Evolutionary conservation across 305 asterid species (phyloP).

Genomic region (Plantago coronopus): DNA sequence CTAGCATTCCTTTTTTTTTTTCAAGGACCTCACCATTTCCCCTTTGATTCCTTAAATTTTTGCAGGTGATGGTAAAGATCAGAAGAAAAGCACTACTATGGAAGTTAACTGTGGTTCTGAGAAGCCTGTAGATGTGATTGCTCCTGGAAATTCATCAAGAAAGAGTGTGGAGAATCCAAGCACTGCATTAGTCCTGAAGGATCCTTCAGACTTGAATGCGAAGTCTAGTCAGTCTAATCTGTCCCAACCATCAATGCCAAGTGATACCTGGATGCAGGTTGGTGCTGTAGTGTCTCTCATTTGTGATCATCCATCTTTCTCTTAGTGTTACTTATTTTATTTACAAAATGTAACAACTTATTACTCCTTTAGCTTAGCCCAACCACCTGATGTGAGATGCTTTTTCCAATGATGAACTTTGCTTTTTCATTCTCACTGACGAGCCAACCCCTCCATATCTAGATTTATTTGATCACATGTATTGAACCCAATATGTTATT

Average conservation of each 20-base stretch:
- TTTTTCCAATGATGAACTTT: no score
- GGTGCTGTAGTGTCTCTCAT: constrained; percentile 1
- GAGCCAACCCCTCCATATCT: no score
- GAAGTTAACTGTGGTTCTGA: constrained; percentile 44
- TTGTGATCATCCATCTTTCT: background rate
- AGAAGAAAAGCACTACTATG: constrained; percentile 32
- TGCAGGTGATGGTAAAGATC: constrained; percentile 46
- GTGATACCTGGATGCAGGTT: constrained; percentile 71
- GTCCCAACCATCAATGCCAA: constrained; percentile 38
- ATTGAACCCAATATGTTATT: no score
- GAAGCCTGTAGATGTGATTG: constrained; percentile 35
- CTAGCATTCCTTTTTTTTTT: no score
- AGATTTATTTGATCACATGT: no score
- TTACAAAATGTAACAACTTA: no score
- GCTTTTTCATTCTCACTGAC: no score
- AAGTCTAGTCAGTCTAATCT: constrained; percentile 38
- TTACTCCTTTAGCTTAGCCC: no score
- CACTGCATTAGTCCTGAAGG: constrained; percentile 49
- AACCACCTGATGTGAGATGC: no score
- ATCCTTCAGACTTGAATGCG: constrained; percentile 37
- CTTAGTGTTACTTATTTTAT: no score
- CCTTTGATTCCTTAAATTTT: constrained; percentile 4
- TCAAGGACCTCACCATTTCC: constrained; percentile 2
- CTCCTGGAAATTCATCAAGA: constrained; percentile 21
- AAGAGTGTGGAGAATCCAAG: constrained; percentile 29